Percentiles rank a stretch among this genome's conserved stretches.
Conservation (phyloP, 2,329 filamentous ascomycete species). For the Colletotrichum lindemuthianum region DNA sequence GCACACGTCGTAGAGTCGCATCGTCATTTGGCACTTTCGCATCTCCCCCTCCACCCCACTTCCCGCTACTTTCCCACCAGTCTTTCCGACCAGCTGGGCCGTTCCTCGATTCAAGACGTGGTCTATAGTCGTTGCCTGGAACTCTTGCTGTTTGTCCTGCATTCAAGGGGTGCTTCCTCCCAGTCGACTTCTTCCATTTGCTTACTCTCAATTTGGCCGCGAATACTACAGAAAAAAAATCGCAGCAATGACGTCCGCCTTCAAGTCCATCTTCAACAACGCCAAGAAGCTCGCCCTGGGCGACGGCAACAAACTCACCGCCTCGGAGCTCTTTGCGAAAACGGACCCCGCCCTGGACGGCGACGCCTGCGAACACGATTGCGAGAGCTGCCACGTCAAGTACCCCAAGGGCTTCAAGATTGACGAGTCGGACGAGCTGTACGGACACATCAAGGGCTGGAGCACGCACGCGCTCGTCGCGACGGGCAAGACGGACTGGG, state of each 20-base stretch:
- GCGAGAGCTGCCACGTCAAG: constrained; percentile 79
- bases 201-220: background rate
- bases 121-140: background rate
- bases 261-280: constrained; percentile 52
- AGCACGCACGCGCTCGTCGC: constrained; percentile 90
- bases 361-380: constrained; percentile 90
- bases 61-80: constrained; percentile 15
- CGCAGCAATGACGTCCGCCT: constrained; percentile 51
- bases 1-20: background rate
- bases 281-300: constrained; percentile 48
- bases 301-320: constrained; percentile 39
- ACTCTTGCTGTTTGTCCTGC: background rate
- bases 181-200: background rate
- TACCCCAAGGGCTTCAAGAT: constrained; percentile 80
- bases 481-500: constrained; percentile 97
- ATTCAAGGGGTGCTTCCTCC: background rate
- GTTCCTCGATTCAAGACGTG: constrained; percentile 4
- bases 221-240: background rate
- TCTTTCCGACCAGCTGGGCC: constrained; percentile 27
- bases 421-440: constrained; percentile 81
- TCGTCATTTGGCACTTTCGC: background rate
- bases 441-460: constrained; percentile 88
- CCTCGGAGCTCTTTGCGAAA: constrained; percentile 72
- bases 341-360: constrained; percentile 83
- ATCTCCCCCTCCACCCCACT: constrained; percentile 25